Evolutionary conservation across 805 yeast species (phyloP).

Genomic region (Candida insectalens): DNA sequence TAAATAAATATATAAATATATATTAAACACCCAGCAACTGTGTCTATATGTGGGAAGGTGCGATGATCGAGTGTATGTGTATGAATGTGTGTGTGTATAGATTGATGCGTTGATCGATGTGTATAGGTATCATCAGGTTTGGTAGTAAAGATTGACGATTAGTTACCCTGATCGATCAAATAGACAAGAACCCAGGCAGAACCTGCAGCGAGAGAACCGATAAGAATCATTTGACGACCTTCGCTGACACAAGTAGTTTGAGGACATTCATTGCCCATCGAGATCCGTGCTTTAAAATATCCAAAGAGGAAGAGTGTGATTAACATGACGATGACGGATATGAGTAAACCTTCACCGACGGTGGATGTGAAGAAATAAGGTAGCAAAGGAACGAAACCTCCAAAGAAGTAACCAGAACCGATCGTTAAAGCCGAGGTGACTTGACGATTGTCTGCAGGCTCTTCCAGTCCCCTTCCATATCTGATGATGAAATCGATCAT

Average conservation of each 20-base stretch:
- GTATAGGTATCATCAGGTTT: neutral
- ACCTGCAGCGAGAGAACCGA: conserved; percentile 96
- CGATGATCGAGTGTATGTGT: too few species aligned
- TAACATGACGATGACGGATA: conserved; percentile 73
- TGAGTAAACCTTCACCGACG: conserved; percentile 68
- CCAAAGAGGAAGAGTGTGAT: conserved; percentile 85
- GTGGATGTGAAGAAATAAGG: conserved; percentile 80
- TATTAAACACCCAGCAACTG: too few species aligned
- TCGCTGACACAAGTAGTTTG: conserved; percentile 51
- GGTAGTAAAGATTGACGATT: too few species aligned
- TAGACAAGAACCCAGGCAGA: conserved; percentile 92
- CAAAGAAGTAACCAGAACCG: conserved; percentile 80
- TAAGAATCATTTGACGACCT: conserved; percentile 87
- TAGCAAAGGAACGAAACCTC: conserved; percentile 84
- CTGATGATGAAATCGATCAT: conserved; percentile 82
- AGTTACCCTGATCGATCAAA: conserved; percentile 39
- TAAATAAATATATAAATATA: too few species aligned
- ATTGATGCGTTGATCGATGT: too few species aligned
- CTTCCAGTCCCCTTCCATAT: conserved; percentile 88
- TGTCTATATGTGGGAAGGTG: too few species aligned
- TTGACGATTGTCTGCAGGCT: conserved; percentile 90
- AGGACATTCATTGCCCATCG: conserved; percentile 76
- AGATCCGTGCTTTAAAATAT: conserved; percentile 69
- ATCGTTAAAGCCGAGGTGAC: conserved; percentile 81
- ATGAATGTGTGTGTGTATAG: too few species aligned